Conservation (phyloP, 768 basidiomycete genomes). For the Baorangia bicolor region DNA sequence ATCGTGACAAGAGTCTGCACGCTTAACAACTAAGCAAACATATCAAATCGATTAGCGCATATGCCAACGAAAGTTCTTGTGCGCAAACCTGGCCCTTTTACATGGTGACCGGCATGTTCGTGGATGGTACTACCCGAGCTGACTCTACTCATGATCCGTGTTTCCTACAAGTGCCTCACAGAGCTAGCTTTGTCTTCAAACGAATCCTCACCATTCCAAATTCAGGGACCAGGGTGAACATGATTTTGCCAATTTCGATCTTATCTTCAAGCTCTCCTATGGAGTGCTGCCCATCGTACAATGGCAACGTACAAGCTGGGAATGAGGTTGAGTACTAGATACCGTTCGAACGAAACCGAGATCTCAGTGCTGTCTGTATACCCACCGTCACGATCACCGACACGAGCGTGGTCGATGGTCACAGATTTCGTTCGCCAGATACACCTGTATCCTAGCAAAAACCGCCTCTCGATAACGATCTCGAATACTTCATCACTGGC, state of each 20-base stretch:
- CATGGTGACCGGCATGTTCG: not conserved
- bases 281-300: constrained; percentile 2
- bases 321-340: not conserved
- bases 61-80: no score
- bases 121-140: not conserved
- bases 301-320: not conserved
- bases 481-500: constrained; percentile 3
- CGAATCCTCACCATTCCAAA: not conserved
- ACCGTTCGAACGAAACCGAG: not conserved
- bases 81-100: no score
- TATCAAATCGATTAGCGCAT: no score
- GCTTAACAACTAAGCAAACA: no score
- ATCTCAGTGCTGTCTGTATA: not conserved
- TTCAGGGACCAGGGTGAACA: constrained; percentile 1
- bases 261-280: not conserved
- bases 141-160: not conserved
- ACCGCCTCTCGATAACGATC: constrained; percentile 4
- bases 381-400: not conserved
- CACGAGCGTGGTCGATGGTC: not conserved
- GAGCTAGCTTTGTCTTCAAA: no score
- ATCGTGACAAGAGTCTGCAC: no score
- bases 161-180: not conserved
- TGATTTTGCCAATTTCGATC: constrained; percentile 5
- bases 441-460: constrained; percentile 10
- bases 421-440: constrained; percentile 9